Percentiles rank a stretch among this genome's conserved stretches.
Conservation (phyloP, 768 basidiomycete species). For the Rhizopogon vulgaris region DNA sequence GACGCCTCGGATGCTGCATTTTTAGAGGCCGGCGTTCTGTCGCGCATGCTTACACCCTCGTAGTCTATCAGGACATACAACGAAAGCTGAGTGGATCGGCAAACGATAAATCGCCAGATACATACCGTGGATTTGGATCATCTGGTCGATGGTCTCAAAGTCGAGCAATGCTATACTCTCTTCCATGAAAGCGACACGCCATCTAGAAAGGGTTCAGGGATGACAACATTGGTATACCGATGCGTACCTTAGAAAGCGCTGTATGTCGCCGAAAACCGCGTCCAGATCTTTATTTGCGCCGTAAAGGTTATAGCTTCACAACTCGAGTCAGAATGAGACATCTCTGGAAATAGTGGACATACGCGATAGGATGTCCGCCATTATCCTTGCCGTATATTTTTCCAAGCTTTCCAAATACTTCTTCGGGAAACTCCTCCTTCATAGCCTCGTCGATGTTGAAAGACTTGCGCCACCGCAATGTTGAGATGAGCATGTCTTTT, state of each 20-base stretch:
- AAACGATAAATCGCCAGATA: not conserved
- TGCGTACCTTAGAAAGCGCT: slow-evolving; percentile 66
- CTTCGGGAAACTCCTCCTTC: slow-evolving; percentile 56
- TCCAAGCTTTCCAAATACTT: slow-evolving; percentile 60
- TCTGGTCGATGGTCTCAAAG: slow-evolving; percentile 68
- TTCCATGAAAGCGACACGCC: slow-evolving; percentile 80
- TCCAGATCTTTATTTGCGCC: slow-evolving; percentile 62
- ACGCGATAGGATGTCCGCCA: slow-evolving; percentile 64
- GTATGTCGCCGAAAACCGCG: slow-evolving; percentile 70
- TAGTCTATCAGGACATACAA: slow-evolving; percentile 46
- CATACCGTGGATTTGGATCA: slow-evolving; percentile 67
- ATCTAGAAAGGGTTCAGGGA: slow-evolving; percentile 35
- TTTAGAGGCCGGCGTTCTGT: slow-evolving; percentile 70
- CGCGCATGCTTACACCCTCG: slow-evolving; percentile 59
- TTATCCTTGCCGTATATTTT: slow-evolving; percentile 67
- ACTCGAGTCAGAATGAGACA: not conserved
- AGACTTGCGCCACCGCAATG: slow-evolving; percentile 64
- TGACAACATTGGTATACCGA: not conserved
- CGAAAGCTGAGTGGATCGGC: not conserved
- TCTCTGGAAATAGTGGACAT: slow-evolving; percentile 19
- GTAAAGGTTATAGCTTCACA: slow-evolving; percentile 68
- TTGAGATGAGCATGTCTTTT: slow-evolving; percentile 58
- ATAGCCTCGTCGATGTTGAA: slow-evolving; percentile 56
- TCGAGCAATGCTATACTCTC: slow-evolving; percentile 55
- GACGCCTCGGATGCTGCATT: slow-evolving; percentile 69